phyloP scores from a whole-genome alignment of 2,329 filamentous ascomycete genomes.

The Scytalidium lignicola region DNA sequence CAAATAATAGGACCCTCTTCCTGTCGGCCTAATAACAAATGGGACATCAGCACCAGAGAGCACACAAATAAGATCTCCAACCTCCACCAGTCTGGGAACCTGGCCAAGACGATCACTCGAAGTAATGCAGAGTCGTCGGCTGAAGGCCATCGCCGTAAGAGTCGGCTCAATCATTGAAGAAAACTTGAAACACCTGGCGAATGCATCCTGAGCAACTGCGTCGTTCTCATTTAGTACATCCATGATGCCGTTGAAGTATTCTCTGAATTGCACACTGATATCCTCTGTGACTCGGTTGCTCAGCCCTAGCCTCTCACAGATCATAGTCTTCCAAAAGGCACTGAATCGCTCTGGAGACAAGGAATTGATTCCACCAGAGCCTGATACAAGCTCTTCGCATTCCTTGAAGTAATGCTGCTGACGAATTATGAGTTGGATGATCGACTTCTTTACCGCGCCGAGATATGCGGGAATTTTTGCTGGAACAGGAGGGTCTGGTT shows the following conservation, averaged over 20 bases:
- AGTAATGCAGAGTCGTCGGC: slow-evolving; percentile 26
- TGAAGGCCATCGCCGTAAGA: slow-evolving; percentile 11
- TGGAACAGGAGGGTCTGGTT: neutral
- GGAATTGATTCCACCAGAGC: neutral
- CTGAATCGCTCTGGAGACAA: neutral
- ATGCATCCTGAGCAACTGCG: neutral
- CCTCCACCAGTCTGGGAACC: neutral
- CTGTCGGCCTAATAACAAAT: slow-evolving; percentile 5
- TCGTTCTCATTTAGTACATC: neutral
- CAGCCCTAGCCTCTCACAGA: neutral
- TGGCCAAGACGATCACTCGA: slow-evolving; percentile 1
- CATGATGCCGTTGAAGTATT: neutral
- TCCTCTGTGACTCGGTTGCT: neutral
- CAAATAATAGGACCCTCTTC: neutral
- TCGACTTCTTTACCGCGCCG: neutral
- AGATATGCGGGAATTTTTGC: neutral
- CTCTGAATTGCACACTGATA: neutral
- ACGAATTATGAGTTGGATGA: neutral
- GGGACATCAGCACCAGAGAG: slow-evolving; percentile 9
- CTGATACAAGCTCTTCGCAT: neutral
- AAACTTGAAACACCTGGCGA: neutral
- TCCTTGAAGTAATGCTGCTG: neutral
- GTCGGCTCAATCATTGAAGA: neutral
- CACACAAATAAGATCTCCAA: slow-evolving; percentile 9
- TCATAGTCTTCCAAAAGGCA: neutral